phyloP scores from a whole-genome alignment of 371 early-diverging fungal genomes.

The Mucor velutinosus region DNA sequence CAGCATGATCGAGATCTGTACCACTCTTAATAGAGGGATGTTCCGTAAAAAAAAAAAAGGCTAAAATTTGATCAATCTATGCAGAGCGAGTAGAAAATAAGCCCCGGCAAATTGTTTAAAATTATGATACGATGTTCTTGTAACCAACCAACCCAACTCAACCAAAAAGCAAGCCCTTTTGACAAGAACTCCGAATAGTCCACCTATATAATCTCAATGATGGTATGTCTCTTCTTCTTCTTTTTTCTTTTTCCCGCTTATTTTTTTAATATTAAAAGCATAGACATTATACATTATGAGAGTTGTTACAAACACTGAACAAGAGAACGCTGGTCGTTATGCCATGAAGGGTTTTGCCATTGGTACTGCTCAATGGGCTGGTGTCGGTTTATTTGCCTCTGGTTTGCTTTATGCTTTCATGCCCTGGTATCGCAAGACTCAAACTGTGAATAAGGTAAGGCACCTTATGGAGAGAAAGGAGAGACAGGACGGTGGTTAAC shows the following conservation, averaged over 20 bases:
- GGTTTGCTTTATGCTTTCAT: constrained; percentile 43
- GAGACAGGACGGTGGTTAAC: neutral
- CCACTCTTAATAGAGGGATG: neutral
- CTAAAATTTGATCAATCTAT: neutral
- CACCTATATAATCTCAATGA: neutral
- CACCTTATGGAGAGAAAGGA: neutral
- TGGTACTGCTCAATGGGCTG: constrained; percentile 53
- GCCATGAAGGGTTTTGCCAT: constrained; percentile 58
- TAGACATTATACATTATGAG: constrained; percentile 33
- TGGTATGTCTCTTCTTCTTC: neutral
- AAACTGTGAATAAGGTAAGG: constrained; percentile 54
- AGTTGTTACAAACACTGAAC: constrained; percentile 45
- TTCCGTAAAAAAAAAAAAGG: neutral
- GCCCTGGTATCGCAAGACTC: constrained; percentile 52
- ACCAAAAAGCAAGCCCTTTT: neutral
- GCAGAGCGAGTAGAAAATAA: neutral
- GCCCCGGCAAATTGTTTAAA: constrained; percentile 3
- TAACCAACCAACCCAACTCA: neutral
- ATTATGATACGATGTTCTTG: constrained; percentile 2
- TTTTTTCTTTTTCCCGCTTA: constrained; percentile 4
- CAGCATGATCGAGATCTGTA: neutral
- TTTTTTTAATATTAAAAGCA: constrained; percentile 4
- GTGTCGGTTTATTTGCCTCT: constrained; percentile 51
- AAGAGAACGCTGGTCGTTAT: constrained; percentile 47
- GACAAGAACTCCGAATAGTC: neutral